These are phyloP conservation scores for Grigorovia yakushimaensis DNA, from an alignment of 805 yeast species.

Conservation along the genomic window DNA sequence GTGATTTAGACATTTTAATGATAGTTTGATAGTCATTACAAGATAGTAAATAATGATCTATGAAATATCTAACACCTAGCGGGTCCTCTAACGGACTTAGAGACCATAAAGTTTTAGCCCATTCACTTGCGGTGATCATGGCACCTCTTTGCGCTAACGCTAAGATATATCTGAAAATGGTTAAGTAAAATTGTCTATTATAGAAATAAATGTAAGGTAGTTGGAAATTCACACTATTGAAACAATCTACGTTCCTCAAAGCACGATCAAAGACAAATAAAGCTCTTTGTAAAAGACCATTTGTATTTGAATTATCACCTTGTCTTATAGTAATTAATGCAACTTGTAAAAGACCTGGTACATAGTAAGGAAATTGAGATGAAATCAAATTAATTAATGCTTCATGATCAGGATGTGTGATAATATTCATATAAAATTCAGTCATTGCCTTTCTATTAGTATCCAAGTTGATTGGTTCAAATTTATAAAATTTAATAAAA, in stretches of 20 bases:
- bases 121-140: constrained; percentile 64
- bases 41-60: constrained; percentile 67
- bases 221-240: constrained; percentile 47
- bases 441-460: constrained; percentile 28
- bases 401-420: constrained; percentile 72
- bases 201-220: constrained; percentile 67
- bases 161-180: constrained; percentile 61
- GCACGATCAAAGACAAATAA: constrained; percentile 73
- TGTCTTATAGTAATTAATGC: constrained; percentile 66
- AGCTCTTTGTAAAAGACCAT: constrained; percentile 67
- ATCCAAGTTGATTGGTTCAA: constrained; percentile 33
- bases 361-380: constrained; percentile 60
- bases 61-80: constrained; percentile 69
- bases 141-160: constrained; percentile 71
- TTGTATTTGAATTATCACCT: constrained; percentile 60
- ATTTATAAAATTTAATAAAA: constrained; percentile 47
- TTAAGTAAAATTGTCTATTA: constrained; percentile 68
- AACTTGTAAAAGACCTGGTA: constrained; percentile 69
- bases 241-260: constrained; percentile 47
- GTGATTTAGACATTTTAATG: constrained; percentile 45
- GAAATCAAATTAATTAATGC: constrained; percentile 46
- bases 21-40: constrained; percentile 57
- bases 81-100: constrained; percentile 76
- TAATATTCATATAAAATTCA: constrained; percentile 54
- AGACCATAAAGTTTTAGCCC: constrained; percentile 59